Conservation (phyloP, 2,329 filamentous ascomycete genomes). For the Saccharata proteae region DNA sequence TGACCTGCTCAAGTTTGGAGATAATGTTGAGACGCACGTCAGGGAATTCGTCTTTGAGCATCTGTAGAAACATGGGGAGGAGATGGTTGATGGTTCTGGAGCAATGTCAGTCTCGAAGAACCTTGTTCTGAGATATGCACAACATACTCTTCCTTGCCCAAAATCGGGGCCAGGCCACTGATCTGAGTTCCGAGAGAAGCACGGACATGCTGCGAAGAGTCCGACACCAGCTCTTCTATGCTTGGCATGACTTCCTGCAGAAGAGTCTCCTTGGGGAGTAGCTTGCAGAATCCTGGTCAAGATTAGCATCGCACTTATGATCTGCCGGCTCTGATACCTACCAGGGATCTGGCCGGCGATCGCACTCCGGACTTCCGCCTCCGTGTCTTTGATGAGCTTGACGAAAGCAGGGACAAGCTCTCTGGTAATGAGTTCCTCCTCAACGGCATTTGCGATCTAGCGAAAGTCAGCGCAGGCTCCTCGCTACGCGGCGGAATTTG, state of each 20-base stretch:
- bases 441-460: conserved; percentile 96
- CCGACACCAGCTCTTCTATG: conserved; percentile 90
- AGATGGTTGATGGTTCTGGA: conserved; percentile 85
- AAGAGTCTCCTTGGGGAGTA: conserved; percentile 77
- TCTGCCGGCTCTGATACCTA: conserved; percentile 21
- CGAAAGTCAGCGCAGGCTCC: too few species aligned
- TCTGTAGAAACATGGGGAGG: conserved; percentile 96
- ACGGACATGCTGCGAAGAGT: conserved; percentile 92
- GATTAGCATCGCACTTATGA: conserved; percentile 16
- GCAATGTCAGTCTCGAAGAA: conserved; percentile 16
- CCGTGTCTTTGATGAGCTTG: conserved; percentile 93
- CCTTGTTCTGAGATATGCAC: too few species aligned
- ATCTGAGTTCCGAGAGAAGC: conserved; percentile 94
- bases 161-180: conserved; percentile 87
- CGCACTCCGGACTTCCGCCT: conserved; percentile 92
- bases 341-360: conserved; percentile 93
- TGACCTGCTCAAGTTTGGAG: conserved; percentile 97
- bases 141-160: conserved; percentile 90
- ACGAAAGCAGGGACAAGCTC: conserved; percentile 95
- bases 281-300: conserved; percentile 68
- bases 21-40: conserved; percentile 98
- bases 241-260: conserved; percentile 95
- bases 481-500: conserved; percentile 10
- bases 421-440: conserved; percentile 87
- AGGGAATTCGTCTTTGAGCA: conserved; percentile 98